phyloP scores from a whole-genome alignment of 2,329 filamentous ascomycete species.

The Colletotrichum salicis region DNA sequence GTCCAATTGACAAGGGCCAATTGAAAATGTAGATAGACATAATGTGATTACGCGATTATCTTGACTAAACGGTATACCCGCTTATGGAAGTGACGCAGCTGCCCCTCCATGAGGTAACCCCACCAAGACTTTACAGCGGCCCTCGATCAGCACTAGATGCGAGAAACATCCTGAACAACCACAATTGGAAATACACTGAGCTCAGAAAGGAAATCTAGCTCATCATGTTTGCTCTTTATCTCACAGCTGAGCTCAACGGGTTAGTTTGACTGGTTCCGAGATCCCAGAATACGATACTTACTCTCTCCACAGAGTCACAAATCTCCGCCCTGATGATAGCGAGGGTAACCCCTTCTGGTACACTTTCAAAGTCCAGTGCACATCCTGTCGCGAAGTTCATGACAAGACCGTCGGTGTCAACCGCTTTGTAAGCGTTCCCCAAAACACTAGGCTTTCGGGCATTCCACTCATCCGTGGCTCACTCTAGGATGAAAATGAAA shows the following conservation, averaged over 20 bases:
- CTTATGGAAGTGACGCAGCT: constrained; percentile 29
- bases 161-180: not conserved
- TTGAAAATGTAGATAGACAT: not conserved
- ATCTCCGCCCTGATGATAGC: constrained; percentile 86
- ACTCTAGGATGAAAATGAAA: constrained; percentile 84
- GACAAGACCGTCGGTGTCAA: constrained; percentile 87
- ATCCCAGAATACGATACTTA: not conserved
- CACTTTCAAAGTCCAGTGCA: constrained; percentile 98
- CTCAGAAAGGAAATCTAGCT: not conserved
- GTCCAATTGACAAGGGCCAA: constrained; percentile 12
- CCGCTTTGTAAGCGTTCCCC: constrained; percentile 77
- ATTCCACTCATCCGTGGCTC: not conserved
- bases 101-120: constrained; percentile 30
- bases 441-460: accelerated
- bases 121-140: constrained; percentile 21
- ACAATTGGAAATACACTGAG: not conserved
- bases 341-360: constrained; percentile 90
- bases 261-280: constrained; percentile 48
- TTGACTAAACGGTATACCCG: not conserved
- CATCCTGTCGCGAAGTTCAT: constrained; percentile 93
- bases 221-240: constrained; percentile 72
- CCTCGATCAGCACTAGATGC: not conserved
- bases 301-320: constrained; percentile 75
- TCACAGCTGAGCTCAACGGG: constrained; percentile 78
- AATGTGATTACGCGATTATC: not conserved